phyloP scores from a whole-genome alignment of 768 basidiomycete genomes.

The Mrakia blollopis region DNA sequence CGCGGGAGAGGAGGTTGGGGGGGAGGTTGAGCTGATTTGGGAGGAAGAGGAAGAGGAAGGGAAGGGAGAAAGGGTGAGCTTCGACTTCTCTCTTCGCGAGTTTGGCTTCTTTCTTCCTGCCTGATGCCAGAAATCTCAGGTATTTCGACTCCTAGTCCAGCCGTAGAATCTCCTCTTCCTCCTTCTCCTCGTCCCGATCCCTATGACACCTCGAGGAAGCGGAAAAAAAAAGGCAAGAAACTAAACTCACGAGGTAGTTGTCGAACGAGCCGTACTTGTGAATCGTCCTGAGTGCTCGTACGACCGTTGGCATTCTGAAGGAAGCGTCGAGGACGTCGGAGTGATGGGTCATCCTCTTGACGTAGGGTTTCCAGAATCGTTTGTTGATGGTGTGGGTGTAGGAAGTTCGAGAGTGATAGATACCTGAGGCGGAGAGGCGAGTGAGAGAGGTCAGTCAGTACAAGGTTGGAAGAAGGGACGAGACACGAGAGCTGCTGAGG shows the following conservation, averaged over 20 bases:
- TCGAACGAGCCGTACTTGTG: conserved; percentile 16
- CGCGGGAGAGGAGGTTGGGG: conserved; percentile 4
- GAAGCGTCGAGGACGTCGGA: not conserved
- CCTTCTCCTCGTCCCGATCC: not conserved
- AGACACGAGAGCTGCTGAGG: not conserved
- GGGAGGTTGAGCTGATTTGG: not conserved
- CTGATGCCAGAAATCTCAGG: too few species aligned
- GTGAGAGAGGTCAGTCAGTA: too few species aligned
- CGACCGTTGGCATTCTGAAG: conserved; percentile 7
- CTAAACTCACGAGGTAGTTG: conserved; percentile 12
- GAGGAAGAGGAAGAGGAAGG: not conserved
- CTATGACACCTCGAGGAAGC: not conserved
- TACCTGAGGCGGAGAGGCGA: not conserved
- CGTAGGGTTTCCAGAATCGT: not conserved
- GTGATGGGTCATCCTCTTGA: not conserved
- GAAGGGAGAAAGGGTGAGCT: too few species aligned
- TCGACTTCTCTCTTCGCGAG: too few species aligned
- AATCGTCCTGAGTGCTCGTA: conserved; percentile 8
- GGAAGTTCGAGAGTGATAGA: not conserved
- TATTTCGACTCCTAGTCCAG: not conserved
- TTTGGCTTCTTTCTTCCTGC: not conserved
- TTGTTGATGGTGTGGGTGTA: conserved; percentile 13
- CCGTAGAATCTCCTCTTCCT: not conserved
- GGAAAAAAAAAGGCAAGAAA: too few species aligned
- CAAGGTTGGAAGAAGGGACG: not conserved